phyloP scores from a whole-genome alignment of 768 basidiomycete species.

The Lactifluus piperatus region DNA sequence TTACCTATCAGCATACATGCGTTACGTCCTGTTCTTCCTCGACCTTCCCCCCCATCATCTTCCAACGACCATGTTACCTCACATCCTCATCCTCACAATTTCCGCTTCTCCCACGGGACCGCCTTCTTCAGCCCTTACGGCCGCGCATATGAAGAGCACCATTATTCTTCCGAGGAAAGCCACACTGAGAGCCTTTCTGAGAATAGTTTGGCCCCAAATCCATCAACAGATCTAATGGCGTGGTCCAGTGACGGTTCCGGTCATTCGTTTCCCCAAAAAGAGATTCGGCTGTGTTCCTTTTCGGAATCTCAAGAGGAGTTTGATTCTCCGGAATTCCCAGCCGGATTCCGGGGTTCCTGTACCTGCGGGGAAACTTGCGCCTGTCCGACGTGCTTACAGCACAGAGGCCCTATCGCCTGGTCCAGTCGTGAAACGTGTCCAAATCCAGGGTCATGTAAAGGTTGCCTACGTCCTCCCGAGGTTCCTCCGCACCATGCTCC shows the following conservation, averaged over 20 bases:
- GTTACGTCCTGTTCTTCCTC: conserved; percentile 63
- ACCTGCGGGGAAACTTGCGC: conserved; percentile 17
- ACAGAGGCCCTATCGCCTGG: conserved; percentile 16
- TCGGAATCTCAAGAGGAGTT: conserved; percentile 9
- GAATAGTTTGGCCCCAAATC: neutral
- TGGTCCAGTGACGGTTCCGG: conserved; percentile 16
- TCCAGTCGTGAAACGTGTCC: conserved; percentile 13
- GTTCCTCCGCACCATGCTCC: conserved; percentile 14
- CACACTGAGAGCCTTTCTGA: conserved; percentile 3
- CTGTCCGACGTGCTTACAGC: conserved; percentile 17
- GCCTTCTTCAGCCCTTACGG: conserved; percentile 58
- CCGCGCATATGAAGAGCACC: conserved; percentile 46
- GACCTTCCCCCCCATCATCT: conserved; percentile 30
- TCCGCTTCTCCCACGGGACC: conserved; percentile 33
- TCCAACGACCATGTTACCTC: conserved; percentile 37
- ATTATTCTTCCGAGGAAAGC: conserved; percentile 30
- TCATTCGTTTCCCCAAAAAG: neutral
- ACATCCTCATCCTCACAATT: conserved; percentile 35
- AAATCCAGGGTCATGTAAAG: conserved; percentile 11
- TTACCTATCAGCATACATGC: conserved; percentile 17
- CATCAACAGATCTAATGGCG: conserved; percentile 9
- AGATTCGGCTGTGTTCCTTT: neutral
- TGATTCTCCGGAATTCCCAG: conserved; percentile 8
- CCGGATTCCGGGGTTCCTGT: conserved; percentile 16
- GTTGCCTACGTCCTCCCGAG: conserved; percentile 13